Evolutionary conservation across 768 basidiomycete species (phyloP).

Genomic region (Clitopilus hobsonii): DNA sequence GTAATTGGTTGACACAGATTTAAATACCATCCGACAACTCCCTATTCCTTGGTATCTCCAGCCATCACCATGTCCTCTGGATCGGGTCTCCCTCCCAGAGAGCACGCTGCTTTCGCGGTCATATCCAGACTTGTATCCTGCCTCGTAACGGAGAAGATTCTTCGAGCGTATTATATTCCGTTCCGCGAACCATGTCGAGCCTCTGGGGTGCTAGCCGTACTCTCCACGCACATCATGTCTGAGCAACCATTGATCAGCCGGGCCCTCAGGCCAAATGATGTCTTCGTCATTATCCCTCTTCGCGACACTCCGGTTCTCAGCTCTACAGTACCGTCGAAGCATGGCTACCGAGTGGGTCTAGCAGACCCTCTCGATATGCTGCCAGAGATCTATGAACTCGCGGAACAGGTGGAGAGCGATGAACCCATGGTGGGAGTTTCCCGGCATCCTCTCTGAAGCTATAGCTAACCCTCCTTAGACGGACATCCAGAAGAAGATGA

Average conservation of each 20-base stretch:
- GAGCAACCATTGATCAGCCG: slow-evolving; percentile 26
- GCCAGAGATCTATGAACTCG: slow-evolving; percentile 34
- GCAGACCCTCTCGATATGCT: slow-evolving; percentile 58
- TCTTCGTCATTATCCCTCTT: slow-evolving; percentile 45
- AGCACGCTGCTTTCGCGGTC: slow-evolving; percentile 42
- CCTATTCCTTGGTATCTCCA: background rate
- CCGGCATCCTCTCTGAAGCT: background rate
- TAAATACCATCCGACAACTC: slow-evolving; percentile 15
- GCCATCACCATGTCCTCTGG: slow-evolving; percentile 29
- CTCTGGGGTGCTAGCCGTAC: slow-evolving; percentile 33
- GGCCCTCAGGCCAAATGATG: slow-evolving; percentile 31
- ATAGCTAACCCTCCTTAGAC: slow-evolving; percentile 11
- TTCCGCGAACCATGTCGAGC: slow-evolving; percentile 15
- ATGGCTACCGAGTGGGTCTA: slow-evolving; percentile 39
- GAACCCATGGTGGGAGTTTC: background rate
- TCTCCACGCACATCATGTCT: slow-evolving; percentile 30
- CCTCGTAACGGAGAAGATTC: slow-evolving; percentile 42
- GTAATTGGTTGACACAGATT: slow-evolving; percentile 12
- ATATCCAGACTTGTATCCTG: slow-evolving; percentile 44
- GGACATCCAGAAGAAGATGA: slow-evolving; percentile 20
- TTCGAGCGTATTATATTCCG: slow-evolving; percentile 37
- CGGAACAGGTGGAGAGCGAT: slow-evolving; percentile 1
- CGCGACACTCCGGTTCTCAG: slow-evolving; percentile 40
- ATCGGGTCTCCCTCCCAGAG: slow-evolving; percentile 24
- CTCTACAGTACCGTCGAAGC: slow-evolving; percentile 19